Base-by-base conservation (phyloP, 192 early-diverging fungal genomes). In the Lobosporangium transversale region DNA sequence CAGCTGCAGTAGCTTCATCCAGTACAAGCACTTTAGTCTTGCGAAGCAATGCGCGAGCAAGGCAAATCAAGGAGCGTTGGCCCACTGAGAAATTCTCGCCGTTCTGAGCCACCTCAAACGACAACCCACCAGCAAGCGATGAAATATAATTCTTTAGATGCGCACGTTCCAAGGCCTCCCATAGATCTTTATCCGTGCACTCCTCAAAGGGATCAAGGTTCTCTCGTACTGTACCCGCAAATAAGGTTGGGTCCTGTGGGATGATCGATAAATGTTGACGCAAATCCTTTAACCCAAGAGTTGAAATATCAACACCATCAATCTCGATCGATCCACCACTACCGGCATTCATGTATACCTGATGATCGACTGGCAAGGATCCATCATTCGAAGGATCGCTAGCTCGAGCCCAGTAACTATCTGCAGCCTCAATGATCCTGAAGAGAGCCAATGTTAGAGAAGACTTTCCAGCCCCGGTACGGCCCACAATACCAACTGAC, bases 31-130 rank as follows among this genome's bases (percentile, higher is more conserved):
- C 58, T 43, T 73, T 86, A 29, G 88, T 82, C 29, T 86, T 78
- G 66, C 85, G 80, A 10, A 93, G 73, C 14, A 92, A 60, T 0
- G 91, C 91, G 11, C 91, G 83, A 0, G 91, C 91, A 40, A 92
- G 73, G 33, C 85, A 84, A 15, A 92, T 78, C 51, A 90, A 67
- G 70, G 93, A 91, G 29, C 89, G 64, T 70, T 94, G 92, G 18
- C 92, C 92, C 27, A 89, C 87, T 29, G 89, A 93, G 55, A 94
- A 93, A 74, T 96, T 95, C 17, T 85, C 76, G 17, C 95, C 95
- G 53, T 88, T 84, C 63, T 94, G 91, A 7, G 85, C 66, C 0
- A 97, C 89, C 23, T 79, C 63, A 32, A 81, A 81, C 29, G 94
- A 92, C 26, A 94, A 80, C 20, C 86, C 85, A 37, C 82, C 87